phyloP scores from a whole-genome alignment of 345 rosid genomes.

The Eucalyptus tenuipes region DNA sequence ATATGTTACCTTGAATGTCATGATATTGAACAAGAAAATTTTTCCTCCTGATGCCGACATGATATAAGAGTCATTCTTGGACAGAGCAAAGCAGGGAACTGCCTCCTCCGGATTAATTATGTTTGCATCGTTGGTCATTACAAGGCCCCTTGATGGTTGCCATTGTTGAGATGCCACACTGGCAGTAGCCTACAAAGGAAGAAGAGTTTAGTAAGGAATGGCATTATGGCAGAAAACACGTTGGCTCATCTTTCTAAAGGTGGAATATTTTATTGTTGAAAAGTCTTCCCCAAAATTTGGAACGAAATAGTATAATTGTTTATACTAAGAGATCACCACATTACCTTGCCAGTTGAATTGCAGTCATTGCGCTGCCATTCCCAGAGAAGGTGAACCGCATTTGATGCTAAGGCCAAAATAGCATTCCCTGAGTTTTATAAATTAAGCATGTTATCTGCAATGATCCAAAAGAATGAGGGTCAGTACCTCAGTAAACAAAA shows the following conservation, averaged over 20 bases:
- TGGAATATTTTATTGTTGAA: background rate
- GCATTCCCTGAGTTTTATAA: slow-evolving; percentile 84
- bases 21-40: slow-evolving; percentile 75
- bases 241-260: background rate
- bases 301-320: background rate
- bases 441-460: slow-evolving; percentile 89
- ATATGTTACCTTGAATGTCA: slow-evolving; percentile 61
- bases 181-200: slow-evolving; percentile 41
- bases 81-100: slow-evolving; percentile 68
- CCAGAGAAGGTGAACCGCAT: slow-evolving; percentile 88
- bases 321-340: background rate
- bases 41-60: slow-evolving; percentile 83
- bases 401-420: slow-evolving; percentile 85
- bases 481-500: background rate
- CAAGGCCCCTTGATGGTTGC: slow-evolving; percentile 69
- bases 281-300: background rate
- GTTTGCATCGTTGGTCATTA: slow-evolving; percentile 59
- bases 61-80: slow-evolving; percentile 79
- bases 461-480: background rate
- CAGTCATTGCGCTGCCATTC: slow-evolving; percentile 94
- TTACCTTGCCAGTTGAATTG: slow-evolving; percentile 70
- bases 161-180: slow-evolving; percentile 41
- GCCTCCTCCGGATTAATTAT: slow-evolving; percentile 49
- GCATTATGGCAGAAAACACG: background rate
- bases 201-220: background rate